These are phyloP conservation scores for Caryopteris hybrid DNA, from an alignment of 305 asterid genomes.

Conservation along the genomic window DNA sequence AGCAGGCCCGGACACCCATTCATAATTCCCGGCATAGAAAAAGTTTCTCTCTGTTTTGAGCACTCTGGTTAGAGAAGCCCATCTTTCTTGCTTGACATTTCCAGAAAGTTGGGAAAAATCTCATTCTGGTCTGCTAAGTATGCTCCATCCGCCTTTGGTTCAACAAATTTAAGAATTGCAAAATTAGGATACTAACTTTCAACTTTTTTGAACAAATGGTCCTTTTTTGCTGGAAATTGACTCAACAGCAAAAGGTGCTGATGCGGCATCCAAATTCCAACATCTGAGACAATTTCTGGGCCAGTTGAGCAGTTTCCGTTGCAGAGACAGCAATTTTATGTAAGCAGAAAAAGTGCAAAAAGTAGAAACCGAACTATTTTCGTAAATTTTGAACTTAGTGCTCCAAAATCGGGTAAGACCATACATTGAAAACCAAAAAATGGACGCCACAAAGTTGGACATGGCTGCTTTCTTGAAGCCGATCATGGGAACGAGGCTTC, in stretches of 20 bases:
- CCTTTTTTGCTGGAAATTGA: neutral
- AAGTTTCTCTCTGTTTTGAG: slow-evolving; percentile 52
- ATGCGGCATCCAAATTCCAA: neutral
- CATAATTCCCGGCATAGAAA: slow-evolving; percentile 43
- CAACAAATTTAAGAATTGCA: neutral
- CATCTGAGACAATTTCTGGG: too few species aligned
- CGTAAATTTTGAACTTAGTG: too few species aligned
- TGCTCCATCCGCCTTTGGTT: neutral
- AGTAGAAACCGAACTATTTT: too few species aligned
- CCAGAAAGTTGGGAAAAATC: neutral
- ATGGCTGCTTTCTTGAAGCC: neutral
- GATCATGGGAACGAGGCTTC: neutral
- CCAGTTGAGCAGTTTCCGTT: neutral
- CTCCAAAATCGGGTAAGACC: neutral
- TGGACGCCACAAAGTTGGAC: neutral
- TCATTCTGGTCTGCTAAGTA: too few species aligned
- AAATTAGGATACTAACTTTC: neutral
- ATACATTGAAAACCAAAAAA: neutral
- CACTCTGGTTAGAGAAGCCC: neutral
- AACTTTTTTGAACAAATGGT: neutral
- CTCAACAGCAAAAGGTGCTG: neutral
- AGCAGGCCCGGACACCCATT: slow-evolving; percentile 36
- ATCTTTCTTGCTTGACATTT: neutral
- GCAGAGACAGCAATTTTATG: too few species aligned
- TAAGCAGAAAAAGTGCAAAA: too few species aligned